Evolutionary conservation across 2,329 filamentous ascomycete species (phyloP).

Genomic region (Colletotrichum australisinense): DNA sequence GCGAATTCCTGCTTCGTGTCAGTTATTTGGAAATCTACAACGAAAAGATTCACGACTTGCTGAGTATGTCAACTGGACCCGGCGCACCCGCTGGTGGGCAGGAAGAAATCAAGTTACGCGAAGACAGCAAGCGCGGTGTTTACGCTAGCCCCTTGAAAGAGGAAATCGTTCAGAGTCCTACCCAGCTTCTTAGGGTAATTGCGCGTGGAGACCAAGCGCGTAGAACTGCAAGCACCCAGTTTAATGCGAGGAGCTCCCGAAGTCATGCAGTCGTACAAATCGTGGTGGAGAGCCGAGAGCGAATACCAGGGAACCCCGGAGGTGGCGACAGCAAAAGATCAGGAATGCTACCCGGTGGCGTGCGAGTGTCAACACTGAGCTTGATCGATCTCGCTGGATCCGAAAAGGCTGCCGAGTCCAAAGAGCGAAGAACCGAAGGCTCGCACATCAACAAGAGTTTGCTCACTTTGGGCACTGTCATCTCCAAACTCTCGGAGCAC

Average conservation of each 20-base stretch:
- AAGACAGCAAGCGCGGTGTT: slow-evolving; percentile 95
- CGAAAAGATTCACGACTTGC: slow-evolving; percentile 93
- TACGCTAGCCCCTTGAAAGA: slow-evolving; percentile 97
- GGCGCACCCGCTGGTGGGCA: slow-evolving; percentile 69
- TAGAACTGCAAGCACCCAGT: slow-evolving; percentile 93
- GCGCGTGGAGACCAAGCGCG: slow-evolving; percentile 92
- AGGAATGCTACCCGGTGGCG: slow-evolving; percentile 82
- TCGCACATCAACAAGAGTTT: slow-evolving; percentile 99
- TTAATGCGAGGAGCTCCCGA: slow-evolving; percentile 95
- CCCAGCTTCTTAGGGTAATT: slow-evolving; percentile 93
- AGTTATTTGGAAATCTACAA: slow-evolving; percentile 99
- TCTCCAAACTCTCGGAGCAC: slow-evolving; percentile 88
- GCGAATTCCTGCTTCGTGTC: slow-evolving; percentile 93
- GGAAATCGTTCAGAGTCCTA: slow-evolving; percentile 98
- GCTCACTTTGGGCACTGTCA: slow-evolving; percentile 94
- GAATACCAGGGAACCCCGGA: slow-evolving; percentile 68
- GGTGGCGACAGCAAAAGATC: slow-evolving; percentile 71
- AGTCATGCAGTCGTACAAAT: slow-evolving; percentile 99
- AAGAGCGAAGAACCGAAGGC: slow-evolving; percentile 92
- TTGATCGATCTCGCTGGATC: slow-evolving; percentile 97
- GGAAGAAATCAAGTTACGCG: slow-evolving; percentile 96
- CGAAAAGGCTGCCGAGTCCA: slow-evolving; percentile 94
- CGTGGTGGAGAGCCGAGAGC: slow-evolving; percentile 95
- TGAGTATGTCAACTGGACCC: slow-evolving; percentile 77
- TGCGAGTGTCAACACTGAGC: slow-evolving; percentile 93